A percentile compares a stretch with the other conserved stretches of the same genome.
These are phyloP conservation scores for Candida sithepensis DNA, from an alignment of 805 yeast genomes.

Conservation along the genomic window DNA sequence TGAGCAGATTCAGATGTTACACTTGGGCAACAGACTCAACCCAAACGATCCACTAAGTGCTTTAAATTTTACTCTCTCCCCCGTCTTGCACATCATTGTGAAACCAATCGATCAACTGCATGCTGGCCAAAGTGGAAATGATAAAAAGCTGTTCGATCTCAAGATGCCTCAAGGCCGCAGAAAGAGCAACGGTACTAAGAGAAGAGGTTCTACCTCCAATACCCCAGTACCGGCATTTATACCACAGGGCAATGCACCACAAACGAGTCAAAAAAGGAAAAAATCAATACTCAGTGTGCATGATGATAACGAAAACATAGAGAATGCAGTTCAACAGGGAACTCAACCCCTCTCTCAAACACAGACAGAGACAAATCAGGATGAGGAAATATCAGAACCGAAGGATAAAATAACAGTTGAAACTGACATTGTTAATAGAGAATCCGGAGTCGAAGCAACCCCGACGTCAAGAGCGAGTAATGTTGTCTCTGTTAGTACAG, in stretches of 20 bases:
- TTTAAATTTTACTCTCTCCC: conserved; percentile 23
- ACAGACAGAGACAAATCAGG: conserved; percentile 2
- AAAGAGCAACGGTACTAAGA: conserved; percentile 9
- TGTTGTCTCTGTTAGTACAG: neutral
- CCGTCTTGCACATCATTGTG: conserved; percentile 28
- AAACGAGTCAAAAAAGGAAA: neutral
- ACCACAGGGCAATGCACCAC: neutral
- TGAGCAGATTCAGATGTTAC: conserved; percentile 30
- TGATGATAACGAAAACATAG: neutral
- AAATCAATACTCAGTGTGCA: neutral
- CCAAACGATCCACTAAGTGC: conserved; percentile 21
- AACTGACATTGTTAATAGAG: conserved; percentile 2
- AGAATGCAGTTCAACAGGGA: neutral
- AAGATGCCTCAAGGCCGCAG: conserved; percentile 11
- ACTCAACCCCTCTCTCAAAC: conserved; percentile 2
- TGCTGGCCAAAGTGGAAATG: conserved; percentile 1
- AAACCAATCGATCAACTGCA: conserved; percentile 24
- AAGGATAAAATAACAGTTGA: conserved; percentile 1
- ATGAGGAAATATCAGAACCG: conserved; percentile 6
- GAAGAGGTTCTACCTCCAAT: conserved; percentile 25
- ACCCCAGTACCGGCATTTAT: conserved; percentile 25
- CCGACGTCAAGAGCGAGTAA: neutral
- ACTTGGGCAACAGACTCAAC: conserved; percentile 28
- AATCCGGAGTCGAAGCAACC: neutral
- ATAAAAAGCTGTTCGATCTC: conserved; percentile 20